phyloP scores from a whole-genome alignment of 495 filamentous ascomycete genomes.

The Aspergillus affinis region DNA sequence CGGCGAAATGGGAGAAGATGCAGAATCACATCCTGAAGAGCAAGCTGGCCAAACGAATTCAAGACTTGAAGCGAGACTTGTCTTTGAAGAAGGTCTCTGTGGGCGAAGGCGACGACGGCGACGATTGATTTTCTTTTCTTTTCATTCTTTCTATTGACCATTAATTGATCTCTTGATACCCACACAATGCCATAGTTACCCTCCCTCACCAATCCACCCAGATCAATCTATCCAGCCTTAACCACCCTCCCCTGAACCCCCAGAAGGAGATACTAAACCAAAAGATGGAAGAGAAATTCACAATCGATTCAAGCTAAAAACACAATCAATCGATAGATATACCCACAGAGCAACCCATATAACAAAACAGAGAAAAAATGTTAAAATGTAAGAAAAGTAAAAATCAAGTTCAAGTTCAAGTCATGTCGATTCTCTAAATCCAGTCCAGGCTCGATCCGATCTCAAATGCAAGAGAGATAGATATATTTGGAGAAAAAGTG shows the following conservation, averaged over 20 bases:
- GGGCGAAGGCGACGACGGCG: constrained; percentile 40
- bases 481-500: background rate
- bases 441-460: background rate
- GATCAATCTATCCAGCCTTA: background rate
- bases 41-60: constrained; percentile 50
- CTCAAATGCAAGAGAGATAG: background rate
- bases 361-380: constrained; percentile 17
- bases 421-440: background rate
- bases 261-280: background rate
- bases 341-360: constrained; percentile 7
- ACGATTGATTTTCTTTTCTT: constrained; percentile 21
- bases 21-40: constrained; percentile 48
- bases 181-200: background rate
- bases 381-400: constrained; percentile 7
- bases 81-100: constrained; percentile 50
- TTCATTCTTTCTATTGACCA: constrained; percentile 1
- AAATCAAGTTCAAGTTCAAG: background rate
- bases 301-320: constrained; percentile 11
- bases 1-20: constrained; percentile 41
- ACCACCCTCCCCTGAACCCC: background rate
- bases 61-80: constrained; percentile 48
- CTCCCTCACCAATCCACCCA: background rate
- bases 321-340: background rate
- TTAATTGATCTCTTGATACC: constrained; percentile 9
- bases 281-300: constrained; percentile 8